phyloP scores from a whole-genome alignment of 1,139 yeast species.

The Suhomyces bolitotheri region DNA sequence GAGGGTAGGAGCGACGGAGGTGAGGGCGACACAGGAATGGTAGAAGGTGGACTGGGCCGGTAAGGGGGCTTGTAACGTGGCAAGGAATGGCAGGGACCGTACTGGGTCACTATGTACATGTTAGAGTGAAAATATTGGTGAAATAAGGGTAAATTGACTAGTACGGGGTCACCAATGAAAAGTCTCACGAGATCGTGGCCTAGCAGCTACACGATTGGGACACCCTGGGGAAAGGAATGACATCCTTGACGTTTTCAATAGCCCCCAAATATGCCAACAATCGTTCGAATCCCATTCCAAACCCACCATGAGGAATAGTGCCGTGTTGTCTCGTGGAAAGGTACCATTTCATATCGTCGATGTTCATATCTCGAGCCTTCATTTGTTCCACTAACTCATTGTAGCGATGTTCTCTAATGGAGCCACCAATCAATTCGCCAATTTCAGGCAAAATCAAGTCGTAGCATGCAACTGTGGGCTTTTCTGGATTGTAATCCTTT shows the following conservation, averaged over 20 bases:
- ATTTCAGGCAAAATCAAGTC: constrained; percentile 86
- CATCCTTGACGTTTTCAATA: constrained; percentile 78
- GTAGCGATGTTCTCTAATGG: constrained; percentile 77
- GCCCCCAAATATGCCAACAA: constrained; percentile 71
- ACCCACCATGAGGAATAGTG: constrained; percentile 92
- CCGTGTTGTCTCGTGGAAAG: constrained; percentile 72
- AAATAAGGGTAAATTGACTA: too few species aligned
- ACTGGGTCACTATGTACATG: too few species aligned
- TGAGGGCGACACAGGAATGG: too few species aligned
- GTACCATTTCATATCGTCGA: constrained; percentile 76
- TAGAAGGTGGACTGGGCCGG: too few species aligned
- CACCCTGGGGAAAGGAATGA: constrained; percentile 73
- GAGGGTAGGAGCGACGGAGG: too few species aligned
- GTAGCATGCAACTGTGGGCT: constrained; percentile 80
- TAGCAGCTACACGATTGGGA: constrained; percentile 40
- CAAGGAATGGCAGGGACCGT: too few species aligned
- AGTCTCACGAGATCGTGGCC: too few species aligned
- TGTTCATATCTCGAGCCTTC: constrained; percentile 52
- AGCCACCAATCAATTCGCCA: constrained; percentile 97
- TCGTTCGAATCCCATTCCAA: constrained; percentile 93
- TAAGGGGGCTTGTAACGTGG: too few species aligned
- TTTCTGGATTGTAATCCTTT: constrained; percentile 28
- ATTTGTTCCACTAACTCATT: constrained; percentile 52
- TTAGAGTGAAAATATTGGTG: too few species aligned
- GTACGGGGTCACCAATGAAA: too few species aligned